These are phyloP conservation scores for Tephrocybe rancida DNA, from an alignment of 768 basidiomycete species.

Conservation along the genomic window DNA sequence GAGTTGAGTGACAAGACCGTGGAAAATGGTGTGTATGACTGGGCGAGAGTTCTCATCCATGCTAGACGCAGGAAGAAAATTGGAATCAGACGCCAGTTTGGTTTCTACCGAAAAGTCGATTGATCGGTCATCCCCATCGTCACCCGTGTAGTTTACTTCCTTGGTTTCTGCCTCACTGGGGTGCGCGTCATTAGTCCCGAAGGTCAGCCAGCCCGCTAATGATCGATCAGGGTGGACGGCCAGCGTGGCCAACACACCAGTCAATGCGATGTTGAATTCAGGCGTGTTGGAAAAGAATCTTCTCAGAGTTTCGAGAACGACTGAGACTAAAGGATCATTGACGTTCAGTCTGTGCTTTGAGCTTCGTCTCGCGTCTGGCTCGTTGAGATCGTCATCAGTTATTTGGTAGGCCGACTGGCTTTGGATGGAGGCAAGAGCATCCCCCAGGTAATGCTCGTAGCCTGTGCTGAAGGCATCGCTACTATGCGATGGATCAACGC, in stretches of 20 bases:
- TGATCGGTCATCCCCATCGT: constrained; percentile 79
- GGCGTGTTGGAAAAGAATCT: constrained; percentile 86
- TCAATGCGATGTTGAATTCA: constrained; percentile 87
- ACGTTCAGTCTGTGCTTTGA: constrained; percentile 77
- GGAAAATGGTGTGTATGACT: constrained; percentile 78
- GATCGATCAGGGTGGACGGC: constrained; percentile 87
- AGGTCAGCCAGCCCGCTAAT: constrained; percentile 87
- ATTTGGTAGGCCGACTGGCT: constrained; percentile 60
- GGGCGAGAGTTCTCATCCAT: constrained; percentile 77
- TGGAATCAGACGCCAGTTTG: constrained; percentile 57
- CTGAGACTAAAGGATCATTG: constrained; percentile 73
- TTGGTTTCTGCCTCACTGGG: constrained; percentile 18
- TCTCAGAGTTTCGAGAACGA: constrained; percentile 69
- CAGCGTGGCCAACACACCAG: constrained; percentile 77
- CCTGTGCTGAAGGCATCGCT: constrained; percentile 81
- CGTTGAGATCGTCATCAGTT: constrained; percentile 38
- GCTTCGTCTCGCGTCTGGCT: constrained; percentile 41
- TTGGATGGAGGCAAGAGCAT: constrained; percentile 72
- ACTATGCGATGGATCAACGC: constrained; percentile 69
- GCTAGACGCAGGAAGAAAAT: constrained; percentile 62
- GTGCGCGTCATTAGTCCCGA: constrained; percentile 47
- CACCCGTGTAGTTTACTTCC: constrained; percentile 28
- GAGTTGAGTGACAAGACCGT: constrained; percentile 79
- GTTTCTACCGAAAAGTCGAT: constrained; percentile 77
- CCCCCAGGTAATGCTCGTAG: constrained; percentile 81